These are phyloP conservation scores for Saccharomyces hybrid DNA, from an alignment of 1,139 yeast genomes.

Conservation along the genomic window DNA sequence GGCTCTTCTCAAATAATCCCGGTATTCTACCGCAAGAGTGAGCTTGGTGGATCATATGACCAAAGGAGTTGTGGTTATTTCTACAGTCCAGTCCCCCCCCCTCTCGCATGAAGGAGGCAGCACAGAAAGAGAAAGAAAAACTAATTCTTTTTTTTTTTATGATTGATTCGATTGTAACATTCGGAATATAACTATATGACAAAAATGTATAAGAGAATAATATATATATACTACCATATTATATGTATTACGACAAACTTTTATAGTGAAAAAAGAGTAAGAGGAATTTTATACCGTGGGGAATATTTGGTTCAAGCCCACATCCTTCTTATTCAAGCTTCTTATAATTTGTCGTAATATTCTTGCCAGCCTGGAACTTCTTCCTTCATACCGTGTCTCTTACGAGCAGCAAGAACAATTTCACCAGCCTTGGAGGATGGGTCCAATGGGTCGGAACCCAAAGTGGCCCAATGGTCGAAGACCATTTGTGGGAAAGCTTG, in stretches of 20 bases:
- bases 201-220: neutral
- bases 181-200: constrained; percentile 1
- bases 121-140: neutral
- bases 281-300: neutral
- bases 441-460: constrained; percentile 90
- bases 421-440: constrained; percentile 90
- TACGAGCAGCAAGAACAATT: constrained; percentile 84
- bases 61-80: neutral
- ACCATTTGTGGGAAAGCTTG: constrained; percentile 99
- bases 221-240: neutral
- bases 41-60: neutral
- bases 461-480: constrained; percentile 95
- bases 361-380: constrained; percentile 98
- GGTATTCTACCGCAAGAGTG: neutral
- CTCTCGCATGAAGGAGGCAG: too few relatives aligned
- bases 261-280: neutral
- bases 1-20: neutral
- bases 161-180: neutral
- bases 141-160: neutral
- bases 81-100: neutral
- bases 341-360: constrained; percentile 97
- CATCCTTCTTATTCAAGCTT: neutral
- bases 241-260: neutral
- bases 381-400: constrained; percentile 96
- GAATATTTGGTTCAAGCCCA: neutral